Evolutionary conservation across 345 rosid genomes (phyloP), one percentile per base, ranked within the genome.

Genomic region (Eucalyptus sp.): DNA sequence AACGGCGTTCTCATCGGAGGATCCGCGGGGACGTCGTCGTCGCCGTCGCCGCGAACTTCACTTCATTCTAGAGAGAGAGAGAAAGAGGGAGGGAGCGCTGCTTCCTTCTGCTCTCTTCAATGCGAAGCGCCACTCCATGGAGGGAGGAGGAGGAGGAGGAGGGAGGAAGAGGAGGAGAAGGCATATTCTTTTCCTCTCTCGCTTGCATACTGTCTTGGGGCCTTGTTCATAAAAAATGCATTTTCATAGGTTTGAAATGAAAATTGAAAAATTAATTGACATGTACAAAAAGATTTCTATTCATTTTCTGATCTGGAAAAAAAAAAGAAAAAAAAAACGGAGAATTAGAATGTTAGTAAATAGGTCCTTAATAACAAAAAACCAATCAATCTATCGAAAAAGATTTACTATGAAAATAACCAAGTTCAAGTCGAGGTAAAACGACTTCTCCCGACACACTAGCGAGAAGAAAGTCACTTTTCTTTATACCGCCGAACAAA

Each of bases 1-100:
- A 76, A 87, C 52, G 87, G 62, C 33, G 90, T 87, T 89, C 90
- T 89, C 90, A 89, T 89, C 46, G 84, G 68, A 76, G 37, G n/a
- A 33, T 62, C 62, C 43, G 66, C 84, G 4, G 84, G 2, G 24
- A 44, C 83, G 43, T 76, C 66, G 31, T 12, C 58, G 58, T 8
- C 68, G 31, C 1, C 31, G 25, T 46, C 46, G 11, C 83, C 15
- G 10, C 27, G 44, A 20, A 50, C 8, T 33, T 80, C 51, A 44
- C 46, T 86, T 51, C 87, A 86, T 86, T 46, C n/a, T 33, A 86
- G 87, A 86, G 60, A 50, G 15, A 54, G 58, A 86, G 80, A 8
- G 80, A 58, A n/a, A 12, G 66, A 54, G 54, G 44, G 44, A 43
- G 44, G 10, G 24, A 64, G 3, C 10, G 79, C 43, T 31, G 29